These are phyloP conservation scores for Aureobasidium sp. DNA, from an alignment of 2,329 filamentous ascomycete species.

Conservation along the genomic window DNA sequence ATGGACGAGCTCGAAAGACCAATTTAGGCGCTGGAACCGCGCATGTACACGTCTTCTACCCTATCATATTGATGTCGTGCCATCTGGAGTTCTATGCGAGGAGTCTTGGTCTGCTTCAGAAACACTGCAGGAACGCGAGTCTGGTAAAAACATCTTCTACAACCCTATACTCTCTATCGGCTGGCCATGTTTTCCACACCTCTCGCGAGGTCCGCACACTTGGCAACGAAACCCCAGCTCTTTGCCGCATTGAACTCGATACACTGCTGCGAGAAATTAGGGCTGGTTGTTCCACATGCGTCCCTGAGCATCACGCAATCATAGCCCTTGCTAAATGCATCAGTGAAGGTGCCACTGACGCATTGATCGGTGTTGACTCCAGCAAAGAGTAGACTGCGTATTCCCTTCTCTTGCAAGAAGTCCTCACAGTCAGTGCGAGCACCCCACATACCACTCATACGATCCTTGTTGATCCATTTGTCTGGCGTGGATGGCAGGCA, in stretches of 20 bases:
- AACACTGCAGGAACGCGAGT: not conserved
- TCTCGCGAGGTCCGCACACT: conserved; percentile 25
- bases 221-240: conserved; percentile 28
- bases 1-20: not conserved
- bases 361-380: conserved; percentile 59
- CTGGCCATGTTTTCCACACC: conserved; percentile 21
- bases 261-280: conserved; percentile 30
- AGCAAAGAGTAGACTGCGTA: conserved; percentile 48
- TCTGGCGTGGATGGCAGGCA: conserved; percentile 33
- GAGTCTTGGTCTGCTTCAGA: not conserved
- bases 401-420: conserved; percentile 35
- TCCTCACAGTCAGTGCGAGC: conserved; percentile 37
- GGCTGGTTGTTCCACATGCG: conserved; percentile 47
- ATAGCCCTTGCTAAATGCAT: conserved; percentile 51
- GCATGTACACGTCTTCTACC: not conserved
- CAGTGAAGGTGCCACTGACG: conserved; percentile 49
- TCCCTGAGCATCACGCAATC: conserved; percentile 52
- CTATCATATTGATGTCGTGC: not conserved
- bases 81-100: not conserved
- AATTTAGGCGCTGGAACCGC: not conserved
- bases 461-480: conserved; percentile 49
- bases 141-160: not conserved
- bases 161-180: not conserved
- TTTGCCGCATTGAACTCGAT: conserved; percentile 31
- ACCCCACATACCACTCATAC: conserved; percentile 53